A percentile compares a stretch with the other conserved stretches of the same genome.
Evolutionary conservation across 306 rosid genomes (phyloP).

Genomic region (Castanea crenata): DNA sequence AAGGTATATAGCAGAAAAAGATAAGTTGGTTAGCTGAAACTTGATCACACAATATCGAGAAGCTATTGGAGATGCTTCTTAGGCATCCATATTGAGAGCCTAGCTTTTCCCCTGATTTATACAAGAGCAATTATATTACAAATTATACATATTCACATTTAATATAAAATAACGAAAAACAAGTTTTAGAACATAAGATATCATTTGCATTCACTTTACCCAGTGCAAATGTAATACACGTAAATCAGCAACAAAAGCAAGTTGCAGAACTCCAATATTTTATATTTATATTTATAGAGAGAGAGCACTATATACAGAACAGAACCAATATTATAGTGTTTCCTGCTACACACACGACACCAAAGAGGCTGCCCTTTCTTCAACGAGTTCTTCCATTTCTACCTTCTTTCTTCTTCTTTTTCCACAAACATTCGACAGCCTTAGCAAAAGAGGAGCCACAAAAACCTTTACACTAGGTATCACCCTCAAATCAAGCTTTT

Average conservation of each 20-base stretch:
- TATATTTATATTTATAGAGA: constrained; percentile 3
- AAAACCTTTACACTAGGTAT: constrained; percentile 5
- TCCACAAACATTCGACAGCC: constrained; percentile 14
- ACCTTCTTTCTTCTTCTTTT: not conserved
- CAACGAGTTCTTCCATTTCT: not conserved
- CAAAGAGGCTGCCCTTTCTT: constrained; percentile 20
- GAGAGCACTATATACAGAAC: constrained; percentile 39
- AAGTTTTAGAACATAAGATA: constrained; percentile 14
- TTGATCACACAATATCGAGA: too few relatives aligned
- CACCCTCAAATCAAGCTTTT: not conserved
- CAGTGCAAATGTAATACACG: constrained; percentile 2
- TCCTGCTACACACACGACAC: constrained; percentile 1
- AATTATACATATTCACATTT: not conserved
- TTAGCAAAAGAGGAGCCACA: constrained; percentile 23
- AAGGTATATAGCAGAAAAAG: too few relatives aligned
- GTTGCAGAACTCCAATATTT: constrained; percentile 27
- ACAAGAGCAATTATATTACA: not conserved
- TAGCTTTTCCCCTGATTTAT: not conserved
- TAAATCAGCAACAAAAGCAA: constrained; percentile 32
- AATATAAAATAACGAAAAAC: not conserved
- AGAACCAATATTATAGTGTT: constrained; percentile 15
- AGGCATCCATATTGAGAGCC: not conserved
- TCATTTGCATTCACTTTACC: constrained; percentile 33
- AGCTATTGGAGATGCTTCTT: too few relatives aligned
- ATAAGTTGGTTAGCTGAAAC: too few relatives aligned